Evolutionary conservation across 208 protist genomes (phyloP).

Genomic region (Angomonas ambiguus): DNA sequence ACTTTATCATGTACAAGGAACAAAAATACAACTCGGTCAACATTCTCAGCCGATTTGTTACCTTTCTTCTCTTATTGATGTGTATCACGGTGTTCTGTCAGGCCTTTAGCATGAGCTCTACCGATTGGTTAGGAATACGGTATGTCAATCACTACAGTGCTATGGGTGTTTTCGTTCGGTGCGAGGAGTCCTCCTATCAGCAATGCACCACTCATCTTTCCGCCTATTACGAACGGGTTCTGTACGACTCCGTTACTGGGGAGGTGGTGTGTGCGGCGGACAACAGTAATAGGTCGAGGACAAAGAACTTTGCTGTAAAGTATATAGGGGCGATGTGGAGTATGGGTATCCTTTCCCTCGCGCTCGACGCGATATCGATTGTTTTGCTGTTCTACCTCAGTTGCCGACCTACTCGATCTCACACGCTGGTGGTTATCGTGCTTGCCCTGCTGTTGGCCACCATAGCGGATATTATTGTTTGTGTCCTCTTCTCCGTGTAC

Average conservation of each 20-base stretch:
- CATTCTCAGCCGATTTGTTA: constrained; percentile 43
- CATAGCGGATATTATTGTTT: constrained; percentile 28
- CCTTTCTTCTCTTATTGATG: constrained; percentile 40
- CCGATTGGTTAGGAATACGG: constrained; percentile 44
- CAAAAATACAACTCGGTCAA: constrained; percentile 77
- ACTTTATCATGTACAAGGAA: constrained; percentile 70
- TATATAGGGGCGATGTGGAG: constrained; percentile 48
- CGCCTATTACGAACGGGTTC: constrained; percentile 16
- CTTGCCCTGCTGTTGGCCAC: constrained; percentile 25
- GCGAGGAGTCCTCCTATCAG: constrained; percentile 20
- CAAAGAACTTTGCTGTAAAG: constrained; percentile 16
- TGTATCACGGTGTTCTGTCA: constrained; percentile 42
- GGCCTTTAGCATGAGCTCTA: constrained; percentile 39
- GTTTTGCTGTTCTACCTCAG: constrained; percentile 28
- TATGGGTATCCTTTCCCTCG: constrained; percentile 40
- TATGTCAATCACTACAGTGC: constrained; percentile 22
- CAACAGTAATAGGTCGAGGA: constrained; percentile 5
- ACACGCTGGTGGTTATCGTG: constrained; percentile 23
- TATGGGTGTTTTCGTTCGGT: constrained; percentile 57
- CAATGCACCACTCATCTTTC: constrained; percentile 28
- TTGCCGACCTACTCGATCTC: constrained; percentile 49
- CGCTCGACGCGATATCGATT: constrained; percentile 24
- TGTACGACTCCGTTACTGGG: constrained; percentile 31
- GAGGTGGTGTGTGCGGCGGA: constrained; percentile 23
- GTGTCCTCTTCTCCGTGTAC: constrained; percentile 54